A percentile compares a stretch with the other conserved stretches of the same genome.
Conservation (phyloP, 2,329 filamentous ascomycete species). For the Botrytis tulipae region DNA sequence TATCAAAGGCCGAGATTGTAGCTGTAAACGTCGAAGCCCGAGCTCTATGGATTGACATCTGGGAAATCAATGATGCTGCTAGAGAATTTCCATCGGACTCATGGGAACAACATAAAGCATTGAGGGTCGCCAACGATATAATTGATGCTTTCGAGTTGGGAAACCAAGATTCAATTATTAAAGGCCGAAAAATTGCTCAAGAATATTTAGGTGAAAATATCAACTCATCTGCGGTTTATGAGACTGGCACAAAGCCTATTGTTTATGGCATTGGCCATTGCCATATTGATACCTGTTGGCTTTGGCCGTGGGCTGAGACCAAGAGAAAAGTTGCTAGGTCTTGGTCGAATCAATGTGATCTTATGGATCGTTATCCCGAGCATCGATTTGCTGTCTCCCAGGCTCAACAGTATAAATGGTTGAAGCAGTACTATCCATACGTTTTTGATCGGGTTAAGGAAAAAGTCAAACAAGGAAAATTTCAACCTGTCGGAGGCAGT, state of each 20-base stretch:
- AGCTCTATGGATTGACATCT: slow-evolving; percentile 85
- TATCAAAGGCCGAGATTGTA: slow-evolving; percentile 79
- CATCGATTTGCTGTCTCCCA: slow-evolving; percentile 90
- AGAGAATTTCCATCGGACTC: slow-evolving; percentile 86
- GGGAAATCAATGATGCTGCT: slow-evolving; percentile 92
- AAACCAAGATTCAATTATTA: slow-evolving; percentile 71
- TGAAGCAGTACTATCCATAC: slow-evolving; percentile 83
- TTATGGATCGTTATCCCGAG: slow-evolving; percentile 94
- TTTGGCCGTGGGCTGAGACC: slow-evolving; percentile 98
- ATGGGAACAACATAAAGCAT: slow-evolving; percentile 83
- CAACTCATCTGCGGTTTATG: slow-evolving; percentile 81
- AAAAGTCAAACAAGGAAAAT: slow-evolving; percentile 86
- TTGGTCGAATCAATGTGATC: slow-evolving; percentile 93
- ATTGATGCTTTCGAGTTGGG: slow-evolving; percentile 87
- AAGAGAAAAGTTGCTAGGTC: slow-evolving; percentile 94
- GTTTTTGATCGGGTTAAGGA: slow-evolving; percentile 87
- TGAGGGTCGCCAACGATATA: slow-evolving; percentile 80
- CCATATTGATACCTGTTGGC: slow-evolving; percentile 97
- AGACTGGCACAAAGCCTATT: slow-evolving; percentile 68
- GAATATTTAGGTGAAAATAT: slow-evolving; percentile 79
- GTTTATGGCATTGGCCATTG: slow-evolving; percentile 93
- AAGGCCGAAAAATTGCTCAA: slow-evolving; percentile 78
- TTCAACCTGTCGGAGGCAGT: slow-evolving; percentile 93
- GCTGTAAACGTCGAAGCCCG: slow-evolving; percentile 84
- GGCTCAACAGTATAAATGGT: slow-evolving; percentile 97